Conservation (phyloP, 345 rosid species). For the Dimocarpus longan region DNA sequence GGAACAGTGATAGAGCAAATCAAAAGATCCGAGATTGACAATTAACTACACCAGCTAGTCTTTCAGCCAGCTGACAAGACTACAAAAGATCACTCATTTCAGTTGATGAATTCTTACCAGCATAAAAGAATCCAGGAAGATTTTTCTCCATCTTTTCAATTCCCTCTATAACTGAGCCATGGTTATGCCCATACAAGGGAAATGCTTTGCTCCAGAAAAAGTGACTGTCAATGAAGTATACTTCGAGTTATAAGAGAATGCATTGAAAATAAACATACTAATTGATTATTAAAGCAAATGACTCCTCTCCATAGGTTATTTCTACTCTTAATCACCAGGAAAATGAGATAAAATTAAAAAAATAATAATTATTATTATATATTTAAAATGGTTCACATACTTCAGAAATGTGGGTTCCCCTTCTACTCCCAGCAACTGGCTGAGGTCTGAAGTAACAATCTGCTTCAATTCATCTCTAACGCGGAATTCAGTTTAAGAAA, state of each 20-base stretch:
- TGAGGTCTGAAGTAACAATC: conserved; percentile 82
- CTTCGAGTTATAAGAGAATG: conserved; percentile 4
- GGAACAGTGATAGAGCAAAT: not conserved
- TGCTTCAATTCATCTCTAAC: conserved; percentile 73
- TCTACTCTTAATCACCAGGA: conserved; percentile 9
- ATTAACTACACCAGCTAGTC: not conserved
- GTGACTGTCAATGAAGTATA: conserved; percentile 58
- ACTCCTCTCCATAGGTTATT: conserved; percentile 7
- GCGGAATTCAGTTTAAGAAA: conserved; percentile 4
- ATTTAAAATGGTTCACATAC: conserved; percentile 40
- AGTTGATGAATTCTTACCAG: conserved; percentile 55
- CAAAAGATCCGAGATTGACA: not conserved
- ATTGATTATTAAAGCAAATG: not conserved
- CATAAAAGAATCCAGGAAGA: conserved; percentile 94
- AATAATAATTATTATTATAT: not conserved
- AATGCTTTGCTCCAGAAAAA: conserved; percentile 88
- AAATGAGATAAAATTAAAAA: not conserved
- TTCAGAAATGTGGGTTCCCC: conserved; percentile 85
- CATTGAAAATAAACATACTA: not conserved
- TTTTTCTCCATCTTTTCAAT: conserved; percentile 75
- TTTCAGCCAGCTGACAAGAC: not conserved
- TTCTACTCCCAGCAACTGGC: conserved; percentile 79
- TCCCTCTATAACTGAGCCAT: conserved; percentile 64
- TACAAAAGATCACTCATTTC: not conserved
- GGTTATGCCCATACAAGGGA: conserved; percentile 75